A percentile compares a stretch with the other conserved stretches of the same genome.
phyloP scores from a whole-genome alignment of 345 rosid genomes.

The Anastatica hierochuntica region DNA sequence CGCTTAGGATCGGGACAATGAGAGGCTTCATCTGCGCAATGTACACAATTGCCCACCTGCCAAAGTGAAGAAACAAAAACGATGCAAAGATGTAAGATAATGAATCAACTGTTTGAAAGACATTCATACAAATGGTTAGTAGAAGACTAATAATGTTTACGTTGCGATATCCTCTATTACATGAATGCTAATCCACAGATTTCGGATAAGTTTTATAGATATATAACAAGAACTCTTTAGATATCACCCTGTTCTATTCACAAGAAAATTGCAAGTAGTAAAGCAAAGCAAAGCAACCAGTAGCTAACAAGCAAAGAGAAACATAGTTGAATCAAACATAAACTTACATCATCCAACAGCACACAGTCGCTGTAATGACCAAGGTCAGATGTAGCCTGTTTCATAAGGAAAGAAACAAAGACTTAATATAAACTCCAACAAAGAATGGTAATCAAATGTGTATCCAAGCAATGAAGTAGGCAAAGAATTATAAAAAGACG shows the following conservation, averaged over 20 bases:
- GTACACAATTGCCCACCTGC: conserved; percentile 96
- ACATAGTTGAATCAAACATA: not conserved
- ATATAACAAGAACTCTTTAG: not conserved
- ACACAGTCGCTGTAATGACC: conserved; percentile 81
- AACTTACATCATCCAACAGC: conserved; percentile 98
- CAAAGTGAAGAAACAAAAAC: conserved; percentile 1
- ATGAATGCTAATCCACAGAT: not conserved
- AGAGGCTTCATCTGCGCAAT: conserved; percentile 97
- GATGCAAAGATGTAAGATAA: not conserved
- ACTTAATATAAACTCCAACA: not conserved
- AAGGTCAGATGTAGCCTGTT: conserved; percentile 80
- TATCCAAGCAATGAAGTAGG: not conserved
- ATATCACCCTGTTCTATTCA: not conserved
- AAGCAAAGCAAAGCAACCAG: too few species aligned
- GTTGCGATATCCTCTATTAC: not conserved
- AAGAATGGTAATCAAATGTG: not conserved
- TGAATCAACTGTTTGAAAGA: not conserved
- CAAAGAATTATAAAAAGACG: not conserved
- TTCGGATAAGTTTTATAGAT: not conserved
- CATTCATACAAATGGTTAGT: not conserved
- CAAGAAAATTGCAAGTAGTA: too few species aligned
- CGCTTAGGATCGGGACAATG: conserved; percentile 83
- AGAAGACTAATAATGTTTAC: not conserved
- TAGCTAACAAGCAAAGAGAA: too few species aligned
- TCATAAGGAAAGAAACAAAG: not conserved